Conservation (phyloP, 2,329 filamentous ascomycete genomes). For the Penicillium frequentans region DNA sequence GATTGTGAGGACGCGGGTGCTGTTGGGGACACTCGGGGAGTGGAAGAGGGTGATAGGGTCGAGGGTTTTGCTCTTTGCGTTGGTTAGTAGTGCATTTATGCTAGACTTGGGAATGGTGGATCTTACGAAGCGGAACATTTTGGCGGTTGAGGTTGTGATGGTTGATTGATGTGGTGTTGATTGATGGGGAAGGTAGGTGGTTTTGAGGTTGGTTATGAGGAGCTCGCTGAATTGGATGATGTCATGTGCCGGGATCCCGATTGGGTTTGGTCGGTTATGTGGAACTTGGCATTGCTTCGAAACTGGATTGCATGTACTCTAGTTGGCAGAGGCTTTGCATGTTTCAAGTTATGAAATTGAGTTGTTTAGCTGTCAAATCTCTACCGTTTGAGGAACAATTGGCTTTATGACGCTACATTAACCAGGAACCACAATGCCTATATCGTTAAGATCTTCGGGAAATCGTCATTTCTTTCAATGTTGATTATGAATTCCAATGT, state of each 20-base stretch:
- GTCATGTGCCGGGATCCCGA: constrained; percentile 19
- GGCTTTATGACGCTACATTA: no score
- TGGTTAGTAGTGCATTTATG: constrained; percentile 2
- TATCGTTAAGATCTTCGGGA: no score
- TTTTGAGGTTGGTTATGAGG: not conserved
- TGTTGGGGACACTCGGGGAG: constrained; percentile 72
- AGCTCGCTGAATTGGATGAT: constrained; percentile 12
- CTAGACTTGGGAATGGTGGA: not conserved
- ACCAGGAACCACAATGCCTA: no score
- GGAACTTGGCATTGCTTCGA: not conserved
- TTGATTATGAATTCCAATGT: no score
- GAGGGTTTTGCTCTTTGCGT: constrained; percentile 72
- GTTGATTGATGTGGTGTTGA: constrained; percentile 3
- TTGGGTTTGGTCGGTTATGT: not conserved
- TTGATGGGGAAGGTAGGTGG: not conserved
- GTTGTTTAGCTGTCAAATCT: no score
- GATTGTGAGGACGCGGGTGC: constrained; percentile 69
- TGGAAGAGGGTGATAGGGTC: constrained; percentile 98
- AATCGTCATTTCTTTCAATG: no score
- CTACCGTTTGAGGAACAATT: no score
- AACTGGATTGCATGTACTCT: not conserved
- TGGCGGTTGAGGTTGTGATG: constrained; percentile 6
- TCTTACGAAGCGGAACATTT: constrained; percentile 30
- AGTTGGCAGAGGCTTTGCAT: not conserved
- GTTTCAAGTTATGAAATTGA: not conserved